Evolutionary conservation across 1,139 yeast species (phyloP).

Genomic region (Kodamaea ohmeri): DNA sequence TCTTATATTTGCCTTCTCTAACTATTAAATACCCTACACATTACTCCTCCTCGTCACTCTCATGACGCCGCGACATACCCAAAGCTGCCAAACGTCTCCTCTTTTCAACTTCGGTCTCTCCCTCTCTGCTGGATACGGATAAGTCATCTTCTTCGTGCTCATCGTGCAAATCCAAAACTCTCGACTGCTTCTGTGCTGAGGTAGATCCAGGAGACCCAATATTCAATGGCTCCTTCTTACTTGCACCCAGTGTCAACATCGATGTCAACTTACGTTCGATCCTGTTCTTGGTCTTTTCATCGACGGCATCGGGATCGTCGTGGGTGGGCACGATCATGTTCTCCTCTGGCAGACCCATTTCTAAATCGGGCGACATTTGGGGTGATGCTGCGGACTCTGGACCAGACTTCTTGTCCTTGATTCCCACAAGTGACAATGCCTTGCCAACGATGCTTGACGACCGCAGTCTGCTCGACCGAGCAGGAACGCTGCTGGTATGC

Average conservation of each 20-base stretch:
- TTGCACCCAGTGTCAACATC: constrained; percentile 17
- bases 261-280: constrained; percentile 29
- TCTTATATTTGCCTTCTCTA: neutral
- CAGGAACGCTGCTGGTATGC: constrained; percentile 36
- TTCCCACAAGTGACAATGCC: constrained; percentile 54
- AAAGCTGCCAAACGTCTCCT: constrained; percentile 79
- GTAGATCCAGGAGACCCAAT: constrained; percentile 8
- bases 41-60: constrained; percentile 57
- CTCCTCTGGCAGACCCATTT: constrained; percentile 8
- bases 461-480: neutral
- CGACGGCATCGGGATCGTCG: constrained; percentile 21
- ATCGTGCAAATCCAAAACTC: constrained; percentile 15
- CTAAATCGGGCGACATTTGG: constrained; percentile 9
- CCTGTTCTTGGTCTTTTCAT: constrained; percentile 21
- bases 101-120: constrained; percentile 70
- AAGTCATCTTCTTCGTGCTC: constrained; percentile 17
- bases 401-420: constrained; percentile 27
- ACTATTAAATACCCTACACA: neutral
- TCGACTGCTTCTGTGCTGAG: constrained; percentile 5
- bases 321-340: constrained; percentile 16
- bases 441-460: constrained; percentile 27
- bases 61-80: constrained; percentile 51
- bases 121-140: constrained; percentile 12
- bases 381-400: constrained; percentile 9
- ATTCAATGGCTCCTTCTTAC: constrained; percentile 4